phyloP scores from a whole-genome alignment of 495 filamentous ascomycete species.

The Trichoderma orchidacearum region DNA sequence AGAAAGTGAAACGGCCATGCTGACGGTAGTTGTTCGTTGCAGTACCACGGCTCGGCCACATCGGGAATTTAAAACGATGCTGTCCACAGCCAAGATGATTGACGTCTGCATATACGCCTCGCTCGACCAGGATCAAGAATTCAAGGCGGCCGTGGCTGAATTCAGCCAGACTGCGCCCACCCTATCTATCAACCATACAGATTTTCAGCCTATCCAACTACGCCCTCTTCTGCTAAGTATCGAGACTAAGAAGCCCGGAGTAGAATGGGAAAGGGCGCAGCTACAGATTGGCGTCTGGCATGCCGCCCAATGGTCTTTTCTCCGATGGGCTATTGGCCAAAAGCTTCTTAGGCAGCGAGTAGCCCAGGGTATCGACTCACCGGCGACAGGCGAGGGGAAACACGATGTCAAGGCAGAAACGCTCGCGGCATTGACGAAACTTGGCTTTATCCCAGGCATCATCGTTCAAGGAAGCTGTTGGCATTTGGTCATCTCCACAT shows the following conservation, averaged over 20 bases:
- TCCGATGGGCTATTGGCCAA: background rate
- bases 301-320: background rate
- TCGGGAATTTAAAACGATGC: background rate
- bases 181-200: constrained; percentile 4
- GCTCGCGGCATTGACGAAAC: background rate
- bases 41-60: background rate
- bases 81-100: background rate
- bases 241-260: background rate
- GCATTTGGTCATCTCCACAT: constrained; percentile 4
- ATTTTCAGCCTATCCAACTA: background rate
- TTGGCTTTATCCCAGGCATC: constrained; percentile 5
- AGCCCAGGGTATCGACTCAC: background rate
- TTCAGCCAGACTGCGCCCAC: constrained; percentile 3
- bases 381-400: background rate
- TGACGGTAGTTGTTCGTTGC: background rate
- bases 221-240: background rate
- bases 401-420: background rate
- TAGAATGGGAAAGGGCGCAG: background rate
- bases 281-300: background rate
- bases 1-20: background rate
- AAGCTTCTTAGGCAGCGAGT: background rate
- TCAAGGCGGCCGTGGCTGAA: background rate
- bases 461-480: constrained; percentile 4
- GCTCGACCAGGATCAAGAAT: background rate
- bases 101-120: background rate